Conservation (phyloP, 164 flowering plant genomes). For the Paratinospora sagittata region DNA sequence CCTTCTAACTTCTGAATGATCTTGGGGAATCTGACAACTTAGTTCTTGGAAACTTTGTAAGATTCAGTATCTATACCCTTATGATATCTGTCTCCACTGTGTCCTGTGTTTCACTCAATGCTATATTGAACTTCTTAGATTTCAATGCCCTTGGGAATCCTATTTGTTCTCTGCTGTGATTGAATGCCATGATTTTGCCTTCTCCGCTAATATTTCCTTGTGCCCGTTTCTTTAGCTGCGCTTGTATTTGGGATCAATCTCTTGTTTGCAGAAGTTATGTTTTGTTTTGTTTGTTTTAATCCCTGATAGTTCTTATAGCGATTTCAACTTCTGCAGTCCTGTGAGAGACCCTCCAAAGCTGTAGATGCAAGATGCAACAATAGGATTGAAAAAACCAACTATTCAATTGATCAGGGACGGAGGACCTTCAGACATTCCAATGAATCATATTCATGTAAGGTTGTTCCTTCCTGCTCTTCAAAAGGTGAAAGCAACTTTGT, state of each 20-base stretch:
- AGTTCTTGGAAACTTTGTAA: background rate
- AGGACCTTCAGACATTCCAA: constrained; percentile 5
- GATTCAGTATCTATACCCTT: background rate
- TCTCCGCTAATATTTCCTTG: background rate
- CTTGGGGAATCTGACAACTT: background rate
- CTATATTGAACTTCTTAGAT: background rate
- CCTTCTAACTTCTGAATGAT: background rate
- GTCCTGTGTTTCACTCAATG: background rate
- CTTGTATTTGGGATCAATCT: background rate
- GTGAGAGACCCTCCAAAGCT: constrained; percentile 28
- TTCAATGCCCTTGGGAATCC: background rate
- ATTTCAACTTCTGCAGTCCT: constrained; percentile 38
- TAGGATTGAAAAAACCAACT: constrained; percentile 14
- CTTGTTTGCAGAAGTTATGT: background rate
- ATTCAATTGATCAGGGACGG: constrained; percentile 11
- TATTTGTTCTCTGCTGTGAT: background rate
- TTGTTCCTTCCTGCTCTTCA: background rate
- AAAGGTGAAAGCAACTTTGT: constrained; percentile 4
- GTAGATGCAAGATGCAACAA: constrained; percentile 19
- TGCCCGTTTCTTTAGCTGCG: background rate
- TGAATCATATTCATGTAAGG: constrained; percentile 11
- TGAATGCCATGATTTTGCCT: background rate
- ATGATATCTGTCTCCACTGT: background rate
- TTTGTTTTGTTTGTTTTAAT: background rate
- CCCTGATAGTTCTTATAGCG: background rate